Conservation (phyloP, 2,329 filamentous ascomycete genomes). For the Cercospora beticola region DNA sequence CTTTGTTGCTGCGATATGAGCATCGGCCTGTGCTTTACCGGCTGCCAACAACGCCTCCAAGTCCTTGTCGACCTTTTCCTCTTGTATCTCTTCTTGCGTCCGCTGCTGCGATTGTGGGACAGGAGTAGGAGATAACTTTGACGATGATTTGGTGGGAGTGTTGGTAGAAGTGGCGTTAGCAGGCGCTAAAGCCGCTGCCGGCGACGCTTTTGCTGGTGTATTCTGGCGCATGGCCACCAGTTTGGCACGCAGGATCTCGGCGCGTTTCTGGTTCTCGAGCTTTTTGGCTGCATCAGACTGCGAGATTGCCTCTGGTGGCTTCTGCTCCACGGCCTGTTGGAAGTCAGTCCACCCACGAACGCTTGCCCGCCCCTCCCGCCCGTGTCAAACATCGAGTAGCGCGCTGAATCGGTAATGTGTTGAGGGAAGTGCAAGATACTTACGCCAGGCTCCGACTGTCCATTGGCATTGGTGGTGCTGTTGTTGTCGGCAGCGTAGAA, state of each 20-base stretch:
- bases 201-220: conserved; percentile 19
- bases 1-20: conserved; percentile 19
- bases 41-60: conserved; percentile 30
- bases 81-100: background rate
- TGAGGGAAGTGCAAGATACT: background rate
- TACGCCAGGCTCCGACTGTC: conserved; percentile 24
- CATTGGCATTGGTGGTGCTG: conserved; percentile 7
- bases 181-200: conserved; percentile 11
- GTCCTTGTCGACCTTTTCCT: background rate
- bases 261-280: conserved; percentile 29
- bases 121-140: background rate
- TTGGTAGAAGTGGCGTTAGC: background rate
- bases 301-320: background rate
- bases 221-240: conserved; percentile 31
- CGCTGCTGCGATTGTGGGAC: background rate
- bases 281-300: conserved; percentile 19
- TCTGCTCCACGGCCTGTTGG: conserved; percentile 16
- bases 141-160: background rate
- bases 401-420: background rate
- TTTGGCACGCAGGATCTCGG: conserved; percentile 38
- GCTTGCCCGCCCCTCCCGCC: background rate
- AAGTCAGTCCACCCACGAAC: conserved; percentile 24
- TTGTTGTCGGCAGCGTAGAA: conserved; percentile 25
- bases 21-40: conserved; percentile 31
- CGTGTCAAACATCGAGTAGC: background rate